phyloP scores from a whole-genome alignment of 192 early-diverging fungal genomes.

The Allomyces macrogynus region DNA sequence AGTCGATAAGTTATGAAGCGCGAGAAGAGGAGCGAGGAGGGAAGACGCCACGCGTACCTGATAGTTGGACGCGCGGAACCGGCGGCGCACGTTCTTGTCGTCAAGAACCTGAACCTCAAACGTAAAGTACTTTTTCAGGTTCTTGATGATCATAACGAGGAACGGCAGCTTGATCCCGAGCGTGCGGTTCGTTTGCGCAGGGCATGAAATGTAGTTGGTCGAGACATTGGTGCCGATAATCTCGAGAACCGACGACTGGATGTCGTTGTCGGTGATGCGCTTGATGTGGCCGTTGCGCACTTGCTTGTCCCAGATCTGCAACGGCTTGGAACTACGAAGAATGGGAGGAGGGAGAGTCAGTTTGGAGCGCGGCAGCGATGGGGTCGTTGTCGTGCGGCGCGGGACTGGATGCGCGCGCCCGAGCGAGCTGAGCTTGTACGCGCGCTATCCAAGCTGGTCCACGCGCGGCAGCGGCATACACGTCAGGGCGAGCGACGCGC shows the following conservation, averaged over 20 bases:
- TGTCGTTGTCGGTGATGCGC: slow-evolving; percentile 56
- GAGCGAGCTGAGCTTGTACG: background rate
- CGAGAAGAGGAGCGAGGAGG: too few relatives aligned
- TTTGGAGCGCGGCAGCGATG: too few relatives aligned
- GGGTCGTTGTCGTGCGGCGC: slow-evolving; percentile 1
- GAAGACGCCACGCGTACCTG: too few relatives aligned
- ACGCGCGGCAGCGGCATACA: background rate
- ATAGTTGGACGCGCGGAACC: slow-evolving; percentile 78
- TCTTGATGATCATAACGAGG: slow-evolving; percentile 72
- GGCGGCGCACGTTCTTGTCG: slow-evolving; percentile 53
- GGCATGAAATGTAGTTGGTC: slow-evolving; percentile 76
- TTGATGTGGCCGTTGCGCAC: slow-evolving; percentile 49
- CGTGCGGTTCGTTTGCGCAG: slow-evolving; percentile 43
- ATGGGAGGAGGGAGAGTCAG: slow-evolving; percentile 4
- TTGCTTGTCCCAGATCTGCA: slow-evolving; percentile 54
- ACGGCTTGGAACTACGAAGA: slow-evolving; percentile 41
- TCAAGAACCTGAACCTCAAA: slow-evolving; percentile 82
- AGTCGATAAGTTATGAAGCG: too few relatives aligned
- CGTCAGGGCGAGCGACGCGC: slow-evolving; percentile 5
- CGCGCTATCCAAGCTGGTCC: too few relatives aligned
- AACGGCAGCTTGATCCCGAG: slow-evolving; percentile 83
- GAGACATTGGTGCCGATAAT: slow-evolving; percentile 57
- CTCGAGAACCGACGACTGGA: slow-evolving; percentile 63
- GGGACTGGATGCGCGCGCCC: slow-evolving; percentile 5
- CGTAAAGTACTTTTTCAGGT: slow-evolving; percentile 70